Evolutionary conservation across 148 eudicot genomes (phyloP).

Genomic region (Selenicereus undatus): DNA sequence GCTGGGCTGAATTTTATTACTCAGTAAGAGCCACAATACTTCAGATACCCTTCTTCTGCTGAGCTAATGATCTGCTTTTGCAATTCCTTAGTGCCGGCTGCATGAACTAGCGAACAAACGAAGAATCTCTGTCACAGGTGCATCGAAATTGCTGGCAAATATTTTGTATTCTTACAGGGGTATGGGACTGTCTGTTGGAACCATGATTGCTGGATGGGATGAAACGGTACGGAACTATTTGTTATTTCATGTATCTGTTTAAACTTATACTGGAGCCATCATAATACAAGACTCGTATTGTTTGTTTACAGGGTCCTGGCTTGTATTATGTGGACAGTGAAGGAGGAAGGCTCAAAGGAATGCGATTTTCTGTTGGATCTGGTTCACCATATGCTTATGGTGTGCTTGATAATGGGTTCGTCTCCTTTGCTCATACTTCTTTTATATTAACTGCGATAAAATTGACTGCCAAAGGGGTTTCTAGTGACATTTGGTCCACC

Average conservation of each 20-base stretch:
- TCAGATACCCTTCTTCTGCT: background rate
- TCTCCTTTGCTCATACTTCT: slow-evolving; percentile 4
- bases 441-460: background rate
- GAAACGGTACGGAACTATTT: slow-evolving; percentile 55
- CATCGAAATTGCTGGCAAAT: slow-evolving; percentile 93
- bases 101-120: slow-evolving; percentile 97
- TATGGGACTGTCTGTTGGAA: slow-evolving; percentile 98
- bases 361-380: slow-evolving; percentile 92
- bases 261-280: background rate
- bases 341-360: slow-evolving; percentile 96
- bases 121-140: slow-evolving; percentile 95
- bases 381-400: slow-evolving; percentile 99
- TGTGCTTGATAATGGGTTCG: slow-evolving; percentile 90
- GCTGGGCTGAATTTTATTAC: background rate
- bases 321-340: slow-evolving; percentile 97
- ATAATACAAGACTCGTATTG: background rate
- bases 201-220: slow-evolving; percentile 99
- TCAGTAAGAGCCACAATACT: background rate
- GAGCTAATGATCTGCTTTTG: slow-evolving; percentile 12
- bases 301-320: slow-evolving; percentile 77
- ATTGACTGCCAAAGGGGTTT: background rate
- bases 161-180: slow-evolving; percentile 90
- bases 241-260: background rate
- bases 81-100: slow-evolving; percentile 61
- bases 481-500: background rate